phyloP scores from a whole-genome alignment of 306 rosid species.

The Vigna angularis region DNA sequence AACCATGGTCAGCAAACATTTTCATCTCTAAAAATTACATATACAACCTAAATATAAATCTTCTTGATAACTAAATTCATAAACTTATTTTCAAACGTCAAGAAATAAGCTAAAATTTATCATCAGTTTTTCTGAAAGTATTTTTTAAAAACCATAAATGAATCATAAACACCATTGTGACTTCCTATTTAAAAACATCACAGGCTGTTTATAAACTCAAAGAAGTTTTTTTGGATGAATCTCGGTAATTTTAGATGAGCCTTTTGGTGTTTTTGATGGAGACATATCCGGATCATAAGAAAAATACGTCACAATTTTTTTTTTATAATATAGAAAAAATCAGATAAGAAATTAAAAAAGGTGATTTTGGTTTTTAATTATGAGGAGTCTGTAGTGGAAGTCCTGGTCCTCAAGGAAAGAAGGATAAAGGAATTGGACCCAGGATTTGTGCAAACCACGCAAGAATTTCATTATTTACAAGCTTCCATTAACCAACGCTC shows the following conservation, averaged over 20 bases:
- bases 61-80: background rate
- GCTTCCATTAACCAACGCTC: constrained; percentile 32
- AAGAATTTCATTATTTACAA: constrained; percentile 7
- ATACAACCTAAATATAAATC: no score
- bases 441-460: constrained; percentile 2
- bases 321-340: background rate
- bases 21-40: no score
- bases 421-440: background rate
- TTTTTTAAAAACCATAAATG: background rate
- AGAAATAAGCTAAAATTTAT: background rate
- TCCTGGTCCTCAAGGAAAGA: constrained; percentile 38
- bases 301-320: no score
- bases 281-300: no score
- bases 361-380: background rate
- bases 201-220: background rate
- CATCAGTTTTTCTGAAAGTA: background rate
- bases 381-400: constrained; percentile 20
- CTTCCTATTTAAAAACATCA: background rate
- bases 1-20: no score
- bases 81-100: background rate
- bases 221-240: no score
- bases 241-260: no score
- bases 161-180: no score
- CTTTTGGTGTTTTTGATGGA: no score
- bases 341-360: background rate